A percentile compares a stretch with the other conserved stretches of the same genome.
These are phyloP conservation scores for Phyllostachys edulis DNA, from an alignment of 176 grass and related monocot genomes.

Conservation along the genomic window DNA sequence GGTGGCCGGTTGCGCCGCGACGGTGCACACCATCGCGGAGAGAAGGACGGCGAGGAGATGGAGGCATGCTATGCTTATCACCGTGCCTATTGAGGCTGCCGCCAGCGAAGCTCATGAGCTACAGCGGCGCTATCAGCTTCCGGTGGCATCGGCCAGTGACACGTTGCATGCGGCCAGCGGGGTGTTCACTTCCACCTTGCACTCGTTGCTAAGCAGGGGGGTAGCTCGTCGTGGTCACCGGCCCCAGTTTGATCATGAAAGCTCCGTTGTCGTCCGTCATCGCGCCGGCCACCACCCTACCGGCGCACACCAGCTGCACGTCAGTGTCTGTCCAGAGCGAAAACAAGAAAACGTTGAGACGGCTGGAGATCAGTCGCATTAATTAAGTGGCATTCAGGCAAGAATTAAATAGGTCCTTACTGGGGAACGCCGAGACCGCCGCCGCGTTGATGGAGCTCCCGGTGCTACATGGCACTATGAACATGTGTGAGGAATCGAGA, in stretches of 20 bases:
- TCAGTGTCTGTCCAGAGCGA: slow-evolving; percentile 37
- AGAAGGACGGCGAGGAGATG: too few species aligned
- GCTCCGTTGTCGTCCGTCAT: slow-evolving; percentile 46
- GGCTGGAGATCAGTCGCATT: neutral
- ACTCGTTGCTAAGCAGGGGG: neutral
- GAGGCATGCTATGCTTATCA: too few species aligned
- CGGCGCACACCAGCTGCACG: slow-evolving; percentile 38
- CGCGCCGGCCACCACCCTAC: slow-evolving; percentile 16
- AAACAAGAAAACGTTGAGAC: neutral
- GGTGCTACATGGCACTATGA: slow-evolving; percentile 50
- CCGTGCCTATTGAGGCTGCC: neutral
- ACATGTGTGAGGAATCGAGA: too few species aligned
- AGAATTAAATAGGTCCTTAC: slow-evolving; percentile 37
- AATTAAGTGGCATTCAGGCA: neutral
- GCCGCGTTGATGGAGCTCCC: slow-evolving; percentile 34
- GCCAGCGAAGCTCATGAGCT: neutral
- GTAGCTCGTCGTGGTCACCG: accelerated
- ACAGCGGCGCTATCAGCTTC: slow-evolving; percentile 45
- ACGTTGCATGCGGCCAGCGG: slow-evolving; percentile 47
- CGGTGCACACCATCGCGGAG: too few species aligned
- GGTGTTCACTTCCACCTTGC: slow-evolving; percentile 43
- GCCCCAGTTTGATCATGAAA: neutral
- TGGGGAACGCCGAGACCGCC: slow-evolving; percentile 38
- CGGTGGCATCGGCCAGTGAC: slow-evolving; percentile 26
- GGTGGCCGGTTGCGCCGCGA: too few species aligned